Base-by-base conservation (phyloP, 495 filamentous ascomycete genomes). In the Aspergillus heteromorphus region DNA sequence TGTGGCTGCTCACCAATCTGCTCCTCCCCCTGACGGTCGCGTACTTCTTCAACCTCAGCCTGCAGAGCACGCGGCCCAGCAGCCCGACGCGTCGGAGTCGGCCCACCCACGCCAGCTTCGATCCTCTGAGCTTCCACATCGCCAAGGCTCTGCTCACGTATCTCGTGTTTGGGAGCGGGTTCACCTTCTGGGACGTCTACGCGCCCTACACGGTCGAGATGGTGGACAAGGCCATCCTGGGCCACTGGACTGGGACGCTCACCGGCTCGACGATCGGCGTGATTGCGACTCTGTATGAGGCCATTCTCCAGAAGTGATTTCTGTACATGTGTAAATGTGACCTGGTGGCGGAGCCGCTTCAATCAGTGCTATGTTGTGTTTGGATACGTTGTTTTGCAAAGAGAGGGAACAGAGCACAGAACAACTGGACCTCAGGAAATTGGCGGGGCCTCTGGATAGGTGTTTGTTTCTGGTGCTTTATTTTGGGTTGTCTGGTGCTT, bases 71-170 rank as follows among this genome's bases (percentile, higher is more conserved):
- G 20, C 58, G 55, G 17, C 43, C 69, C 66, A 55, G 72, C 66
- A 50, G 57, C 65, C 41, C 54, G 16, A 48, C 50, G 45, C 66
- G 68, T 34, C 55, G 64, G 18, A 55, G 55, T 19, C 63, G 61
- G 19, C 54, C 60, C 7, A 47, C 55, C 45, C 54, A 66, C 40
- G 78, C 85, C 25, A 78, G 71, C 10, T 83, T 91, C 54, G 93
- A 98, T 65, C 92, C 92, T 18, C 71, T 97, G 55, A 86, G 84
- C 51, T 98, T 92, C 69, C 93, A 91, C 70, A 83, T 96, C 49
- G 83, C 81, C 61, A 95, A 95, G 76, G 91, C 85, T 0, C 56
- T 96, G 53, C 64, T 89, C 40, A 83, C 87, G 8, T 95, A 87
- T 65, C 72, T 90, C 4, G 84, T 95, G 8, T 96, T 92, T 61